phyloP scores from a whole-genome alignment of 495 filamentous ascomycete genomes.

The Aspergillus conjunctus region DNA sequence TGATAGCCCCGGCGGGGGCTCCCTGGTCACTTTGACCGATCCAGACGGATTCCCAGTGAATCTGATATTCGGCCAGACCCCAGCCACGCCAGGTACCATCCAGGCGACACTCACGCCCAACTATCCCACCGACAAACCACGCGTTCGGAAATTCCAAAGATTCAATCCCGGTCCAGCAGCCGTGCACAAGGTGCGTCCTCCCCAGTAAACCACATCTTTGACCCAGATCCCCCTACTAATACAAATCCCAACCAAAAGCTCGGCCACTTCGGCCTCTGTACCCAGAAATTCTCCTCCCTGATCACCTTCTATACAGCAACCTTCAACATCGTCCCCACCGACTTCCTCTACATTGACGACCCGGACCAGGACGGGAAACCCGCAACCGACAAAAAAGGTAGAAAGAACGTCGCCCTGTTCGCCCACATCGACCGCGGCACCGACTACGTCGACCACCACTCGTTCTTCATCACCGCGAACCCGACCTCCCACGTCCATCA shows the following conservation, averaged over 20 bases:
- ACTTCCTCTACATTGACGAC: conserved; percentile 38
- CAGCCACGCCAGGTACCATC: conserved; percentile 16
- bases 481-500: conserved; percentile 66
- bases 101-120: conserved; percentile 35
- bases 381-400: no score
- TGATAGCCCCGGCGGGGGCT: conserved; percentile 39
- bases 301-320: conserved; percentile 64
- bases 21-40: conserved; percentile 36
- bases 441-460: conserved; percentile 68
- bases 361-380: no score
- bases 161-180: conserved; percentile 62
- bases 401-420: no score
- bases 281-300: conserved; percentile 63
- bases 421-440: conserved; percentile 64
- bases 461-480: conserved; percentile 66
- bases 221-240: neutral
- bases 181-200: conserved; percentile 57
- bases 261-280: conserved; percentile 70
- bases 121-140: conserved; percentile 35
- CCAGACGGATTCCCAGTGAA: conserved; percentile 41
- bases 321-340: conserved; percentile 66
- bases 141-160: conserved; percentile 33
- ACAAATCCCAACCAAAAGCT: no score
- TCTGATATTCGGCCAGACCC: conserved; percentile 35
- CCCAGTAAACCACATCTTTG: neutral